Base-by-base conservation (phyloP, 2,329 filamentous ascomycete genomes). In the Dothidotthia symphoricarpi region DNA sequence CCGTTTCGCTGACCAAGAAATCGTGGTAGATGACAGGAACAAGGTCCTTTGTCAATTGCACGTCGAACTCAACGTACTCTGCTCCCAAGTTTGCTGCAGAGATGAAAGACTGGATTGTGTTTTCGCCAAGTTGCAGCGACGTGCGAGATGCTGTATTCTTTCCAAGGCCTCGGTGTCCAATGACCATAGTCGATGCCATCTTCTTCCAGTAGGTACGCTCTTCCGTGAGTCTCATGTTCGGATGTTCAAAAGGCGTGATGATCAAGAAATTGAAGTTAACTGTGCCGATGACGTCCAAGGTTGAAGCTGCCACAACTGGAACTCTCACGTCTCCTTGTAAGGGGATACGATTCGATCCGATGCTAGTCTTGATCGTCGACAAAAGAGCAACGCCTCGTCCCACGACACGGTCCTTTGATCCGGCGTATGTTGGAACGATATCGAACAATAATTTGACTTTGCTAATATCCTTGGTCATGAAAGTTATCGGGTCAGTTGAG, bases 1-100 rank as follows among this genome's bases (percentile, higher is more conserved):
- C 93, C 0, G 93, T 97, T 69, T 98, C 93, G 61, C 89, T 95
- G 64, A 98, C 93, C 11, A 97, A 75, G 60, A 98, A 98, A 66
- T 98, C 93, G 63, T 98, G 93, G 63, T 98, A 98, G 57, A 98
- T 95, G 49, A 98, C 91, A 0, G 93, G 93, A 1, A 98, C 89
- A 57, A 94, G 89, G 62, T 98, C 93, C 61, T 98, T 98, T n/a
- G 93, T 98, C 26, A 98, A 74, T 64, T 98, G 93, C 1, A 98
- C 93, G 63, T 98, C 93, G 58, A 86, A 80, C 54, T 85, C 81
- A 24, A 85, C 80, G 53, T 84, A 84, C 8, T 77, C 78, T 10
- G 81, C 93, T 7, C 93, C 93, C 34, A 98, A 69, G 52, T 96
- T 97, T 28, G 91, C 90, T 2, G 93, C 93, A 3, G 91, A 88